Evolutionary conservation across 306 rosid species (phyloP).

Genomic region (Acacia acuminata): DNA sequence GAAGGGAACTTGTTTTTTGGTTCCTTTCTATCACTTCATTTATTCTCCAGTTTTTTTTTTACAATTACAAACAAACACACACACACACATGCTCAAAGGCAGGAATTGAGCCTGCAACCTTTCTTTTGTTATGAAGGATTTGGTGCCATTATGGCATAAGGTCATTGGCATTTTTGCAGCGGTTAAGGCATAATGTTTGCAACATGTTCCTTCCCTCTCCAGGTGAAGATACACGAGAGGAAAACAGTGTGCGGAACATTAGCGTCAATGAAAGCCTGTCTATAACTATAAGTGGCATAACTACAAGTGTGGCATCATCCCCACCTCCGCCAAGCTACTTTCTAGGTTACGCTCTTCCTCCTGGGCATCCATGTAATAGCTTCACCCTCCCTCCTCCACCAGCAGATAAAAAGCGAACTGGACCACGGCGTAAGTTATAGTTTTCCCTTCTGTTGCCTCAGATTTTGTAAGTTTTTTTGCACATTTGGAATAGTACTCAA

Average conservation of each 20-base stretch:
- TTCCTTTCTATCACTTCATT: slow-evolving; percentile 1
- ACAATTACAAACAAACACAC: neutral
- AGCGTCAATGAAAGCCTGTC: slow-evolving; percentile 42
- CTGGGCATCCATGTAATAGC: slow-evolving; percentile 83
- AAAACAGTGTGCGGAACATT: slow-evolving; percentile 36
- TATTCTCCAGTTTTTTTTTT: neutral
- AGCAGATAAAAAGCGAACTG: slow-evolving; percentile 89
- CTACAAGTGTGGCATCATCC: slow-evolving; percentile 34
- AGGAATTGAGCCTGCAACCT: neutral
- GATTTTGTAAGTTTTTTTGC: neutral
- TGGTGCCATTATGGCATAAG: neutral
- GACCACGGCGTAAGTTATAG: slow-evolving; percentile 84
- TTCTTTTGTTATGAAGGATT: neutral
- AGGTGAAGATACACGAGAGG: slow-evolving; percentile 58
- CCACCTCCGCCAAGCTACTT: slow-evolving; percentile 76
- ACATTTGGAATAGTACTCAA: neutral
- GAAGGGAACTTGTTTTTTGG: slow-evolving; percentile 21
- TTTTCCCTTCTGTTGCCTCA: slow-evolving; percentile 3
- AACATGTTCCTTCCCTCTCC: slow-evolving; percentile 25
- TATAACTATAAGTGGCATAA: slow-evolving; percentile 24
- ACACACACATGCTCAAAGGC: neutral
- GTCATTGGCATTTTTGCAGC: neutral
- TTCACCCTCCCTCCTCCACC: slow-evolving; percentile 97
- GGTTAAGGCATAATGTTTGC: slow-evolving; percentile 22
- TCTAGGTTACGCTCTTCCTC: slow-evolving; percentile 83